Evolutionary conservation across 2,329 filamentous ascomycete species (phyloP).

Genomic region (Penicillium sp.): DNA sequence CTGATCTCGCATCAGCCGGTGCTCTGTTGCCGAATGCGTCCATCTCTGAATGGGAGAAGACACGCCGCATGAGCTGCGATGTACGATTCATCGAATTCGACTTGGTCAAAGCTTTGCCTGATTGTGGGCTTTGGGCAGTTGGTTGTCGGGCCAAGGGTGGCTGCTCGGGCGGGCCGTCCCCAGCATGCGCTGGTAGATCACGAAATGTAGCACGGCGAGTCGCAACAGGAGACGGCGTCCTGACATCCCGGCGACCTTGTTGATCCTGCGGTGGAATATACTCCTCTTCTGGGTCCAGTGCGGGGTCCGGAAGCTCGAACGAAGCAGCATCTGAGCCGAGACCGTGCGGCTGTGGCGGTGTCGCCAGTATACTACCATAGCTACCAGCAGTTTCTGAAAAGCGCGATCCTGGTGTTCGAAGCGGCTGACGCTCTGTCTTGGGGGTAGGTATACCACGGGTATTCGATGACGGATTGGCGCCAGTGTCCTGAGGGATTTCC

Average conservation of each 20-base stretch:
- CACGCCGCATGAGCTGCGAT: conserved; percentile 38
- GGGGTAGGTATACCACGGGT: conserved; percentile 35
- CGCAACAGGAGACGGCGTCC: conserved; percentile 27
- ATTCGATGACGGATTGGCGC: conserved; percentile 28
- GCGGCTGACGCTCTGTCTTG: conserved; percentile 38
- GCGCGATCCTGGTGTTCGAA: conserved; percentile 34
- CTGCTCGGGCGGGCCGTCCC: conserved; percentile 2
- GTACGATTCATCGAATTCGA: conserved; percentile 25
- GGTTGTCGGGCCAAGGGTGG: conserved; percentile 6
- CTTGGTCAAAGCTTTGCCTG: conserved; percentile 24
- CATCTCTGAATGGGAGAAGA: conserved; percentile 38
- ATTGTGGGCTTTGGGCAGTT: conserved; percentile 14
- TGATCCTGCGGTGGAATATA: conserved; percentile 16
- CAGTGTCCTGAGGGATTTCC: conserved; percentile 14
- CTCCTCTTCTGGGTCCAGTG: conserved; percentile 47
- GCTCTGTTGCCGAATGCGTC: conserved; percentile 47
- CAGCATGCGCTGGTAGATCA: conserved; percentile 2
- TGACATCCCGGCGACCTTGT: conserved; percentile 19
- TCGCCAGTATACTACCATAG: conserved; percentile 64
- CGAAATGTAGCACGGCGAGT: conserved; percentile 15
- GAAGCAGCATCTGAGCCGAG: conserved; percentile 45
- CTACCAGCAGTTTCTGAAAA: conserved; percentile 44
- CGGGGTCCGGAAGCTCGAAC: conserved; percentile 62
- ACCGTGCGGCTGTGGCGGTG: conserved; percentile 43
- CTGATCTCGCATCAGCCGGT: conserved; percentile 56